Evolutionary conservation across 208 protist species (phyloP), one percentile per base, ranked within the genome.

Genomic region (Trypanosoma melophagium): DNA sequence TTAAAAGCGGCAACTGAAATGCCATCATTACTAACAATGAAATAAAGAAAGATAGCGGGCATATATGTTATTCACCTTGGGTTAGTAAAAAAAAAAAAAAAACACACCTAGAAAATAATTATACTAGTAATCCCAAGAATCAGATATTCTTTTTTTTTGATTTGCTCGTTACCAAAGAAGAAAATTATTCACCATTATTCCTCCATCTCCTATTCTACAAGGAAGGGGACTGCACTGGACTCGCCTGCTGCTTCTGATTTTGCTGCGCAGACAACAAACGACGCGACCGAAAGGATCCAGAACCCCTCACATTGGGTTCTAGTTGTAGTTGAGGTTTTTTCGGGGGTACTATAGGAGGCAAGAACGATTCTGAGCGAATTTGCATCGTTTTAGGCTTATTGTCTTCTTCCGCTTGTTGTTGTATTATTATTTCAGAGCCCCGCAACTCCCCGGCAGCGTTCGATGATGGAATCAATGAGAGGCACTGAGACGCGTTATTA

Each of bases 101-200:
- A n/a, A n/a, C n/a, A n/a, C n/a, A n/a, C n/a, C 5, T 35, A 1
- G 28, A 35, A 35, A 35, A 35, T 1, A 35, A 35, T 35, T 5
- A 59, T 61, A 64, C n/a, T 31, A 60, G 9, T 57, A 65, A 21
- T 54, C 19, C 60, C 3, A 44, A 66, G 16, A 31, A 44, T 49
- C 52, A 14, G 24, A 53, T 75, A 19, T 41, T 44, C 55, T 16
- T 45, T 60, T 63, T 24, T 52, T 28, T 64, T 50, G 60, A 38
- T 25, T 55, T 44, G 19, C 7, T 2, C 19, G 12, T 21, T 35
- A 22, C 12, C 24, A 16, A 14, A 55, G 22, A 55, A 55, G n/a
- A 55, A 31, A 25, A 25, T 5, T 35, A 55, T 55, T 35, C n/a
- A 31, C 16, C 16, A n/a, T n/a, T 47, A 47, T 47, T 47, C 42